Base-by-base conservation (phyloP, 225 moss, liverwort and hornwort genomes). In the Polytrichum formosum region DNA sequence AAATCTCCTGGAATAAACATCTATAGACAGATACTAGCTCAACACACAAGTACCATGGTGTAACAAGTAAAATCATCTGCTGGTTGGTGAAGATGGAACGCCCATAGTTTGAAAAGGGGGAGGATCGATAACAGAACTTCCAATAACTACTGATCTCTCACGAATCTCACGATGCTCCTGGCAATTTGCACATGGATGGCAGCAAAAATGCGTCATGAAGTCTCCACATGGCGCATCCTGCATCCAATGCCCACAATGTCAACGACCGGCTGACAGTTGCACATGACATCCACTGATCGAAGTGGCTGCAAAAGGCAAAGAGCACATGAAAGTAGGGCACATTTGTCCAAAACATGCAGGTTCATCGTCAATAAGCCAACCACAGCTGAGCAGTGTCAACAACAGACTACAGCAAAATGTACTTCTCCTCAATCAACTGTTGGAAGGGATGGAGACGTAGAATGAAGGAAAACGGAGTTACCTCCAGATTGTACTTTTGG, bases 211-310 rank as follows among this genome's bases (percentile, higher is more conserved):
- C 4, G 88, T 88, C 72, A 82, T 67, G 58, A 81, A 72, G 73
- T 88, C 88, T 28, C 88, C 88, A 71, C 82, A 88, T 2, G 88
- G 88, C 65, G 80, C 84, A 74, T 88, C 88, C 88, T 88, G 84
- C n/a, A n/a, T 76, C 25, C 71, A 31, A 58, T 58, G 21, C 20
- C 1, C 6, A 61, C 5, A 53, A 8, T 61, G 19, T 56, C 28
- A 69, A 31, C 26, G 13, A 28, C 46, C 0, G 3, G 46, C 46
- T 46, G 16, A 16, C 16, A 13, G 7, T 37, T 10, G 37, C 37
- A 37, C 37, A 10, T 9, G 10, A 37, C 37, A 37, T 9, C 37
- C 4, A 46, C 13, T 16, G 46, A 16, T 46, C 46, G 0, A 46
- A 46, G 13, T 46, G 46, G 46, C 46, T 46, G 13, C 46, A 46